phyloP scores from a whole-genome alignment of 345 rosid genomes.

The Syzygium aromaticum region DNA sequence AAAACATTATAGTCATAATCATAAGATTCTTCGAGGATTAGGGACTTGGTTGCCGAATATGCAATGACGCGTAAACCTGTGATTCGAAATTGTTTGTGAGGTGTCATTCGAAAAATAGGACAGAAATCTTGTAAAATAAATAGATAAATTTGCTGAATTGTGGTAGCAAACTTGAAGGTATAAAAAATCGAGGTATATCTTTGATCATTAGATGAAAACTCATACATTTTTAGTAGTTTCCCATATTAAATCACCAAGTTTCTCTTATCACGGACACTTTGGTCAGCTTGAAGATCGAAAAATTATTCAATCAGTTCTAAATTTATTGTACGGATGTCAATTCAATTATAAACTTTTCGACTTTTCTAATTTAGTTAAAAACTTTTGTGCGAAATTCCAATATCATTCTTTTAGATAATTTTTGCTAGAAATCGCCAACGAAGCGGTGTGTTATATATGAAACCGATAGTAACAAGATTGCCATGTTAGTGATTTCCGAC shows the following conservation, averaged over 20 bases:
- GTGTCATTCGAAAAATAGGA: neutral
- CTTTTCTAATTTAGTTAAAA: neutral
- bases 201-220: neutral
- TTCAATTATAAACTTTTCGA: neutral
- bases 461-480: rapidly evolving
- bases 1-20: neutral
- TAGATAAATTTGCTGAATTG: neutral
- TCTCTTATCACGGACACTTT: neutral
- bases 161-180: neutral
- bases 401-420: neutral
- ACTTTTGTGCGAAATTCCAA: neutral
- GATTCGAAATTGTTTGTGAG: neutral
- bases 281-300: neutral
- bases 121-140: neutral
- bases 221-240: neutral
- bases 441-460: neutral
- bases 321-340: no score
- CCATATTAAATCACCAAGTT: neutral
- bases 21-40: neutral
- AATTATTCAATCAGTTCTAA: neutral
- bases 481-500: rapidly evolving
- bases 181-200: neutral
- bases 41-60: neutral
- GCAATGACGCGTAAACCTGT: neutral
- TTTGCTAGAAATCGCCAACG: neutral